A percentile compares a stretch with the other conserved stretches of the same genome.
Evolutionary conservation across 495 filamentous ascomycete species (phyloP).

Genomic region (Lophium mytilinum): DNA sequence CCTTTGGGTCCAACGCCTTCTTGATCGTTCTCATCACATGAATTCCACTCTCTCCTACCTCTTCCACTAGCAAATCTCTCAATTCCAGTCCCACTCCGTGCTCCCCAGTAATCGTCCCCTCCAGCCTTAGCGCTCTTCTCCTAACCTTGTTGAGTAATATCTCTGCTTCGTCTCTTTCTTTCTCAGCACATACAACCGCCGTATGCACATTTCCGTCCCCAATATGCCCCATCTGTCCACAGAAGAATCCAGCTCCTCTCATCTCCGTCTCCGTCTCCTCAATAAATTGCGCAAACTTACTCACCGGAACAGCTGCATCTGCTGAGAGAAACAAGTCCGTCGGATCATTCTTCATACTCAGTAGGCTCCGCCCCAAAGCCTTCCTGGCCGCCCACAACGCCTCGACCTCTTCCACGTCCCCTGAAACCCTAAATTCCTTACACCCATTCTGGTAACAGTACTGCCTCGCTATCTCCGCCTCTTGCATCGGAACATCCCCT

Average conservation of each 20-base stretch:
- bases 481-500: too few relatives aligned
- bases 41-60: conserved; percentile 61
- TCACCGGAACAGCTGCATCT: conserved; percentile 73
- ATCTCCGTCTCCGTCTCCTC: conserved; percentile 67
- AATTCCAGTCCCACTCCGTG: conserved; percentile 75
- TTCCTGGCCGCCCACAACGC: conserved; percentile 83
- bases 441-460: too few relatives aligned
- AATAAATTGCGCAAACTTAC: conserved; percentile 61
- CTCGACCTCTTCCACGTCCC: conserved; percentile 54
- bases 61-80: conserved; percentile 65
- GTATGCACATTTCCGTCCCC: conserved; percentile 48
- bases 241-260: conserved; percentile 53
- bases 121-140: conserved; percentile 67
- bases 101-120: conserved; percentile 75
- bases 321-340: conserved; percentile 67
- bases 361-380: conserved; percentile 65
- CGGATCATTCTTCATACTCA: conserved; percentile 43
- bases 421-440: conserved; percentile 36
- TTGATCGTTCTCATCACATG: conserved; percentile 75
- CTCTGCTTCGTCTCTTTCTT: conserved; percentile 29
- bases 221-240: conserved; percentile 69
- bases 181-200: conserved; percentile 5
- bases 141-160: conserved; percentile 61
- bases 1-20: conserved; percentile 63
- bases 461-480: too few relatives aligned